Percentiles rank a stretch among this genome's conserved stretches.
Conservation (phyloP, 2,329 filamentous ascomycete genomes). For the Colletotrichum paranaense region DNA sequence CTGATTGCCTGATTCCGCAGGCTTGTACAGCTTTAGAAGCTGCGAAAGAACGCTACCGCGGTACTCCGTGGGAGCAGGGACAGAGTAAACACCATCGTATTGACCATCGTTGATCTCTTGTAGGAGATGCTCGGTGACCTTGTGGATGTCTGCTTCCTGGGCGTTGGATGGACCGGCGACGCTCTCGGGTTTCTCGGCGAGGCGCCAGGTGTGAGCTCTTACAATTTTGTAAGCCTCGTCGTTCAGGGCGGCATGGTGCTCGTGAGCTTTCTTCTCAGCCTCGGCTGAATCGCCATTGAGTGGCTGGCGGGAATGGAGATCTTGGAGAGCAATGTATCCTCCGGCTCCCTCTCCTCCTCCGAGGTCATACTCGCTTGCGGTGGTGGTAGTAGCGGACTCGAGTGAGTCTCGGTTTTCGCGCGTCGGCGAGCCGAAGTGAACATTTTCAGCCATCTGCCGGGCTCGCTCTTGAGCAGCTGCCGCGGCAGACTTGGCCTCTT, state of each 20-base stretch:
- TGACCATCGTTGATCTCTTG: constrained; percentile 51
- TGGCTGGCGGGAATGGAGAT: constrained; percentile 40
- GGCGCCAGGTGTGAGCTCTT: constrained; percentile 51
- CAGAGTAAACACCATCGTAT: constrained; percentile 54
- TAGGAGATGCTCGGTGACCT: constrained; percentile 20
- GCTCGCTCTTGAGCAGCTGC: constrained; percentile 57
- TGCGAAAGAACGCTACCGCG: constrained; percentile 59
- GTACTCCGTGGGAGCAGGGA: constrained; percentile 54
- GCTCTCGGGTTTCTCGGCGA: constrained; percentile 17
- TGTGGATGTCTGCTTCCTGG: constrained; percentile 7
- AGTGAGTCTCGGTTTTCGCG: constrained; percentile 50
- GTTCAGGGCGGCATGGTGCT: constrained; percentile 42
- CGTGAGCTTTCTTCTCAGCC: constrained; percentile 34
- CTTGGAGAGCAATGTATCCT: constrained; percentile 45
- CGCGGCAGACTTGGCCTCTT: constrained; percentile 43
- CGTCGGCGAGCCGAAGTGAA: constrained; percentile 49
- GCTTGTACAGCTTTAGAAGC: constrained; percentile 59
- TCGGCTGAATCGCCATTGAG: constrained; percentile 6
- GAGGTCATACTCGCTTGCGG: constrained; percentile 42
- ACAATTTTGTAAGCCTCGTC: constrained; percentile 56
- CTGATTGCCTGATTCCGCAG: constrained; percentile 41
- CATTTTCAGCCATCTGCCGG: constrained; percentile 52
- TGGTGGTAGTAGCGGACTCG: constrained; percentile 48
- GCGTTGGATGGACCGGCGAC: constrained; percentile 27
- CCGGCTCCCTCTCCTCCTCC: constrained; percentile 36